A percentile compares a stretch with the other conserved stretches of the same genome.
These are phyloP conservation scores for Fusarium equiseti DNA, from an alignment of 2,329 filamentous ascomycete genomes.

Conservation along the genomic window DNA sequence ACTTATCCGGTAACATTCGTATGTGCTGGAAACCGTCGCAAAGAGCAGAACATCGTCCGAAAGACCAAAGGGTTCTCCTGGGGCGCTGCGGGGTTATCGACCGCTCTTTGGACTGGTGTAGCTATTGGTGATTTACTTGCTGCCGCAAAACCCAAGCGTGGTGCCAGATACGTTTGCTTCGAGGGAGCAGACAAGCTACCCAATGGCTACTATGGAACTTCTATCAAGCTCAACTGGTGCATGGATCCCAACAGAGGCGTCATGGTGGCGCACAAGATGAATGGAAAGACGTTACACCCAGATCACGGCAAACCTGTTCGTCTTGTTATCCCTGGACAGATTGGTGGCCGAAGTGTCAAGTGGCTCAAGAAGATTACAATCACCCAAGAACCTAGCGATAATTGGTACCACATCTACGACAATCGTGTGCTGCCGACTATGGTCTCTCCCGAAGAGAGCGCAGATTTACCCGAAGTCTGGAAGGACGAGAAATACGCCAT, in stretches of 20 bases:
- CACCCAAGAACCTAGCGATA: conserved; percentile 83
- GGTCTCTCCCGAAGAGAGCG: conserved; percentile 83
- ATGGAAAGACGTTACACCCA: conserved; percentile 81
- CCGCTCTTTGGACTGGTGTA: conserved; percentile 88
- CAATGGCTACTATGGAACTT: conserved; percentile 90
- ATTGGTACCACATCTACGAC: conserved; percentile 96
- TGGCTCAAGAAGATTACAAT: conserved; percentile 88
- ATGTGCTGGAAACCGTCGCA: conserved; percentile 90
- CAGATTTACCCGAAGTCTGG: conserved; percentile 81
- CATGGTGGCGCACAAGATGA: conserved; percentile 92
- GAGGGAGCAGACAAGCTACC: conserved; percentile 90
- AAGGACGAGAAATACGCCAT: conserved; percentile 91
- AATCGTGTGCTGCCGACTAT: conserved; percentile 90
- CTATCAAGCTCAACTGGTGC: conserved; percentile 88
- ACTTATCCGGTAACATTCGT: conserved; percentile 91
- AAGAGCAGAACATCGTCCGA: conserved; percentile 90
- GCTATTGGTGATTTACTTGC: conserved; percentile 78
- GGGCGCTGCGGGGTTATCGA: conserved; percentile 89
- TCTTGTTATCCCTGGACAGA: conserved; percentile 88
- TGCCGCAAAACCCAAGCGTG: conserved; percentile 74
- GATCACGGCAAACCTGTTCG: conserved; percentile 90
- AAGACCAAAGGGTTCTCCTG: conserved; percentile 96
- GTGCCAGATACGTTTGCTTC: conserved; percentile 87
- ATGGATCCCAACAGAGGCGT: conserved; percentile 86
- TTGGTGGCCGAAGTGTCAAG: conserved; percentile 92